Percentiles rank a stretch among this genome's conserved stretches.
These are phyloP conservation scores for Phytopythium mirpurense DNA, from an alignment of 352 stramenopile genomes.

Conservation along the genomic window DNA sequence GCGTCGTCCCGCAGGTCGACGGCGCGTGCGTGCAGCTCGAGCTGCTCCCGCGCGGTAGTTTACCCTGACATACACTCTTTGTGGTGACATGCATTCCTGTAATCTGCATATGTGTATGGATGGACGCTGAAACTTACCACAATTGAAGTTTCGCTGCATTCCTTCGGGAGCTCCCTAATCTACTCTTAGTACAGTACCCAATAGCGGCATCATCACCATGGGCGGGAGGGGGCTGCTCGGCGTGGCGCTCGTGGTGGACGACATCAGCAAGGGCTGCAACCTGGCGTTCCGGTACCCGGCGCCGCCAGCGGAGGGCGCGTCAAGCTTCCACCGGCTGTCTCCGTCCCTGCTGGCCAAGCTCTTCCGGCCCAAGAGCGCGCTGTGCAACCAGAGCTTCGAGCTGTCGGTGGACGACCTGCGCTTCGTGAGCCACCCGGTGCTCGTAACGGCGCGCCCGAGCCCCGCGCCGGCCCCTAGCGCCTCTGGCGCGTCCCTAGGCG, in stretches of 20 bases:
- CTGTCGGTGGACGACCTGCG: constrained; percentile 83
- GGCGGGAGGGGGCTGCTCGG: constrained; percentile 40
- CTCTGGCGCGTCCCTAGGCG: background rate
- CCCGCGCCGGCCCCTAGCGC: constrained; percentile 11
- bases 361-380: constrained; percentile 83
- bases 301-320: constrained; percentile 42
- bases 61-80: too few relatives aligned
- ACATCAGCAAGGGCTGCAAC: constrained; percentile 87
- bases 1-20: constrained; percentile 22
- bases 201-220: too few relatives aligned
- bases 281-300: constrained; percentile 82
- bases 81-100: too few relatives aligned
- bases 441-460: constrained; percentile 38
- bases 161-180: too few relatives aligned
- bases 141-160: too few relatives aligned
- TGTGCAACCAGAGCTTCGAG: constrained; percentile 86
- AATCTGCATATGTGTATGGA: too few relatives aligned
- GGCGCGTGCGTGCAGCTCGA: background rate
- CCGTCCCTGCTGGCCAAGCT: constrained; percentile 79
- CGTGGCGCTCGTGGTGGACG: constrained; percentile 82
- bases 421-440: constrained; percentile 83
- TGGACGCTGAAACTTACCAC: too few relatives aligned
- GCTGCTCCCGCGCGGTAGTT: background rate
- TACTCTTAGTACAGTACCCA: too few relatives aligned
- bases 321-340: constrained; percentile 74